Base-by-base conservation (phyloP, 257 asterid genomes). In the Nicotiana tomentosiformis region DNA sequence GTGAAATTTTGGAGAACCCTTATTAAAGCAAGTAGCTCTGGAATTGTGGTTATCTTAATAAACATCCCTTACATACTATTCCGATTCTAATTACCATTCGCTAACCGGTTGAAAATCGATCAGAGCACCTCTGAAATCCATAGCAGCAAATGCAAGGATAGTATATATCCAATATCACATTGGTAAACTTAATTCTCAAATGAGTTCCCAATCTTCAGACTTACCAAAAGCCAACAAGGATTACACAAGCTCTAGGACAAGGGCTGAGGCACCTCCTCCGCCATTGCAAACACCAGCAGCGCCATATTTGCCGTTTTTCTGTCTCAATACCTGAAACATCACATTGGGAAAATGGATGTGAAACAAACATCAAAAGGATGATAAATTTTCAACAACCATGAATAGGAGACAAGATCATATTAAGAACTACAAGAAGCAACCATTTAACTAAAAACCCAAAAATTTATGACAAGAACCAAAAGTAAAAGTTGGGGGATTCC, bases 241-340 rank as follows among this genome's bases (percentile, higher is more conserved):
- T 89, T 91, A 94, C 83, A 91, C 77, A 33, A 94, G 96, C 86
- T 96, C 97, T 23, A 96, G 68, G 62, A 94, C 98, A 5, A 96
- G 94, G 81, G 99, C 96, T 7, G 99, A 96, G 82, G 99, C 99
- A 56, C 99, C 99, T 51, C 99, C 99, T 69, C 99, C 99, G 46
- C 99, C 99, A 32, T 96, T 96, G 93, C 99, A 96, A 84, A 94
- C 94, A 76, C 97, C 98, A 66, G 91, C 94, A 66, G 93, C 98
- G 39, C 99, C 99, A 46, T 88, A 87, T 88, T 93, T 94, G 10
- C 94, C 98, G 9, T 91, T 91, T 89, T 91, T 94, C 89, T 93
- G 91, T 90, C 58, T 96, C 91, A 96, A 81, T 76, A 96, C 99
- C 99, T 96, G 84, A 64, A 80, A 83, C 64, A 58, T 61, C 8